phyloP scores from a whole-genome alignment of 1,139 yeast species.

The Diutina siamensis region DNA sequence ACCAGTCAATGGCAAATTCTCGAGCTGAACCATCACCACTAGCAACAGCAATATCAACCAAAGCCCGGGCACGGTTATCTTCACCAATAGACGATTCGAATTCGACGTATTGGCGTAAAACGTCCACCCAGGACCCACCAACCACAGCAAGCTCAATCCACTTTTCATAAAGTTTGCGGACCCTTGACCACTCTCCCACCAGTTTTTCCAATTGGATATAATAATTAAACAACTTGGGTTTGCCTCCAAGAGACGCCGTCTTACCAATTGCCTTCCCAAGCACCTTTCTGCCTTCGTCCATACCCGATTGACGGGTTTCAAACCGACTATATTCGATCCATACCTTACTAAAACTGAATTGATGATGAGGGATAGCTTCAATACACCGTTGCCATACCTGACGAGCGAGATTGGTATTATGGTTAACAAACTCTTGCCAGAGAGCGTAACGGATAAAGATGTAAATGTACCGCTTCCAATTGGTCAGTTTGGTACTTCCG shows the following conservation, averaged over 20 bases:
- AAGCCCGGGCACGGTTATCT: conserved; percentile 48
- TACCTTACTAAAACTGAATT: conserved; percentile 56
- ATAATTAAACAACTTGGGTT: conserved; percentile 43
- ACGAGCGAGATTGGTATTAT: conserved; percentile 37
- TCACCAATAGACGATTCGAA: conserved; percentile 69
- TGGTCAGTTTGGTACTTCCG: conserved; percentile 21
- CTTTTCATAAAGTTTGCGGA: conserved; percentile 59
- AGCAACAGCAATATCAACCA: conserved; percentile 14
- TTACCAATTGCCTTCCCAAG: conserved; percentile 66
- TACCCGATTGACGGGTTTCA: conserved; percentile 49
- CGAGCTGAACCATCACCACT: conserved; percentile 8
- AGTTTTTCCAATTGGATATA: conserved; percentile 50
- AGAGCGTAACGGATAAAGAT: conserved; percentile 61
- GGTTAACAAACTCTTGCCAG: conserved; percentile 44
- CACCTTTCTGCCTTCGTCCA: conserved; percentile 50
- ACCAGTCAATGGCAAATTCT: conserved; percentile 41
- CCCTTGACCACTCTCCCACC: conserved; percentile 69
- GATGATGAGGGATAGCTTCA: conserved; percentile 41
- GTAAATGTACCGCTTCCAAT: conserved; percentile 61
- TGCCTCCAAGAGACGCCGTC: conserved; percentile 32
- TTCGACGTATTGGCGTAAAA: conserved; percentile 42
- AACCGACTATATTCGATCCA: conserved; percentile 70
- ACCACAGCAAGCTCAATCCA: conserved; percentile 46
- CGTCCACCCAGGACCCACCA: conserved; percentile 8
- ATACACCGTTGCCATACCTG: conserved; percentile 39